phyloP scores from a whole-genome alignment of 2,329 filamentous ascomycete species.

The Trichoderma guizhouense region DNA sequence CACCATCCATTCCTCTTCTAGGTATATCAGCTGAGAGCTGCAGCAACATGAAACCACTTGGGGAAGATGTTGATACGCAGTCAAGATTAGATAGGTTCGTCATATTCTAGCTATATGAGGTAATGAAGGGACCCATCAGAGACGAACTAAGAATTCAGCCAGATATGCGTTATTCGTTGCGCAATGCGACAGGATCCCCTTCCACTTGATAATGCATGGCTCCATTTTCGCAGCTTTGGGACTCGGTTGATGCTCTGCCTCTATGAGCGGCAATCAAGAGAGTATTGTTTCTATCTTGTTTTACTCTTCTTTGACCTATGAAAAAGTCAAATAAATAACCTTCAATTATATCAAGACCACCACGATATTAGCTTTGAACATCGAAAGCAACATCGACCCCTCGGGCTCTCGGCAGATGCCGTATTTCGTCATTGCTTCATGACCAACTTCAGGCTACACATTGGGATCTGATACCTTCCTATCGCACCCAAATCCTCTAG shows the following conservation, averaged over 20 bases:
- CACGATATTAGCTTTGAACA: too few species aligned
- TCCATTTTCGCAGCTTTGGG: background rate
- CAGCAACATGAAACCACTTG: background rate
- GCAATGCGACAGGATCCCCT: background rate
- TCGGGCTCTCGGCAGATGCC: background rate
- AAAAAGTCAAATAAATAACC: background rate
- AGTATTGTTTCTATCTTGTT: background rate
- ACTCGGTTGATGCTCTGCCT: background rate
- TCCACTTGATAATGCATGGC: background rate
- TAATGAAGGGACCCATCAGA: background rate
- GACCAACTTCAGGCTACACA: background rate
- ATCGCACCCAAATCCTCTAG: too few species aligned
- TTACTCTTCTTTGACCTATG: background rate
- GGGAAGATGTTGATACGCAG: background rate
- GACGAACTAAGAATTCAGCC: background rate
- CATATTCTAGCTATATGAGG: background rate
- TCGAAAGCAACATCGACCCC: background rate
- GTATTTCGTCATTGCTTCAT: background rate
- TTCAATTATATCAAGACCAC: background rate
- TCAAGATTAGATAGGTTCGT: background rate
- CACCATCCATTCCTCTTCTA: background rate
- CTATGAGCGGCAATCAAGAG: background rate
- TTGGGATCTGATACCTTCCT: background rate
- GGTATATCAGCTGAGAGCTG: background rate
- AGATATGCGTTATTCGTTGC: background rate